Evolutionary conservation across 2,329 filamentous ascomycete genomes (phyloP), one percentile per base, ranked within the genome.

Genomic region (Conoideocrella luteorostrata): DNA sequence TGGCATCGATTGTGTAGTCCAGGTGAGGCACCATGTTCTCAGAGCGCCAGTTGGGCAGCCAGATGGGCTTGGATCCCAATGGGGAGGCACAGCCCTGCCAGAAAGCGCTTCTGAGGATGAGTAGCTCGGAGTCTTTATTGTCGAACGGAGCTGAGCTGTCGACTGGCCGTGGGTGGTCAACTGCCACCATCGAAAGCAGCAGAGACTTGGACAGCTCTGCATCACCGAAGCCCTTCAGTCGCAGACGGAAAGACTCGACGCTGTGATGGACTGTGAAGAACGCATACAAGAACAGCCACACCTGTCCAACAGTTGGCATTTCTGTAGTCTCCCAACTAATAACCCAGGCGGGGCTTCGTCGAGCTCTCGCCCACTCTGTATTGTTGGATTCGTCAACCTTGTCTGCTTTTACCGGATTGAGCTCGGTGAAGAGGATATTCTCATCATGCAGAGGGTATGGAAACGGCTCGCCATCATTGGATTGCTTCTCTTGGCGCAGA

Each of bases 21-120:
- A 65, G 61, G 56, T 74, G 65, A 46, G 52, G 56, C 13, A 56
- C 52, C 10, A 61, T 43, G 53, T 62, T 57, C 43, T 42, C 58
- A 46, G 62, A 51, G 40, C 56, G 47, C 47, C 71, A 60, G 35
- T 70, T 66, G 11, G 74, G 67, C 4, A 71, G 66, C 80, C 80
- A 82, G 50, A 72, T 70, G 9, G 78, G 70, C 34, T 78, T 77
- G 21, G 77, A 62, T n/a, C 80, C 80, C 44, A 81, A 70, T 7
- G 80, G 80, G 2, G 80, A 82, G 18, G 71, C 80, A 13, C 79
- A 80, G 41, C 80, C 80, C 54, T 84, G 80, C 79, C 80, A 84
- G 67, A 84, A 84, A 29, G 77, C 63, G 57, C 65, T 65, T 45
- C 71, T 69, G 42, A 71, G 65, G 47, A 74, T 51, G 35, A 75